Evolutionary conservation across 352 stramenopile genomes (phyloP).

Genomic region (Globisporangium acanthophoron): DNA sequence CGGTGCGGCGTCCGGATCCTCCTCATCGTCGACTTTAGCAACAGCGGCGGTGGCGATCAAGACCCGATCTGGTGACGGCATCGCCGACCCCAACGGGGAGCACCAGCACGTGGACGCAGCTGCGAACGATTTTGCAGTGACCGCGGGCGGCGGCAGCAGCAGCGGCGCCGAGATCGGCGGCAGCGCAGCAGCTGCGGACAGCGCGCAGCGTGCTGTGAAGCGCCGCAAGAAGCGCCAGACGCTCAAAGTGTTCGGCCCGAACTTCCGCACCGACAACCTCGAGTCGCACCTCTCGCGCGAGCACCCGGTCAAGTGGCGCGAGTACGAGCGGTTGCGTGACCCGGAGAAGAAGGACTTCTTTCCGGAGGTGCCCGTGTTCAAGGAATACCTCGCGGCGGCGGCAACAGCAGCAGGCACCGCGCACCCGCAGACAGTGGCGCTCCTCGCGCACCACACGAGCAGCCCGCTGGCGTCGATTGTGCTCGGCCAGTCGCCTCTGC

Average conservation of each 20-base stretch:
- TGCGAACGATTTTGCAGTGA: constrained; percentile 10
- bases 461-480: background rate
- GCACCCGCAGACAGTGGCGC: background rate
- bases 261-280: constrained; percentile 55
- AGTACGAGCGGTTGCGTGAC: constrained; percentile 45
- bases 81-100: background rate
- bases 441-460: background rate
- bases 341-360: constrained; percentile 42
- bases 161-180: background rate
- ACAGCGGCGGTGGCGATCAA: background rate
- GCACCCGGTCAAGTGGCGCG: constrained; percentile 39
- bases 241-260: constrained; percentile 50
- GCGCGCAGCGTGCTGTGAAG: constrained; percentile 20
- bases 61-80: background rate
- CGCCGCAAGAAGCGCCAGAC: constrained; percentile 53
- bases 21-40: background rate
- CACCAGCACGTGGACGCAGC: background rate
- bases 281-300: constrained; percentile 48
- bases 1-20: background rate
- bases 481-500: background rate
- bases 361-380: constrained; percentile 22
- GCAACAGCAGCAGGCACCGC: background rate
- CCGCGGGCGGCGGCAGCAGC: background rate
- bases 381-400: constrained; percentile 17
- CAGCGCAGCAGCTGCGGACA: background rate